Evolutionary conservation across 345 rosid genomes (phyloP).

Genomic region (Arabidopsis suecica): DNA sequence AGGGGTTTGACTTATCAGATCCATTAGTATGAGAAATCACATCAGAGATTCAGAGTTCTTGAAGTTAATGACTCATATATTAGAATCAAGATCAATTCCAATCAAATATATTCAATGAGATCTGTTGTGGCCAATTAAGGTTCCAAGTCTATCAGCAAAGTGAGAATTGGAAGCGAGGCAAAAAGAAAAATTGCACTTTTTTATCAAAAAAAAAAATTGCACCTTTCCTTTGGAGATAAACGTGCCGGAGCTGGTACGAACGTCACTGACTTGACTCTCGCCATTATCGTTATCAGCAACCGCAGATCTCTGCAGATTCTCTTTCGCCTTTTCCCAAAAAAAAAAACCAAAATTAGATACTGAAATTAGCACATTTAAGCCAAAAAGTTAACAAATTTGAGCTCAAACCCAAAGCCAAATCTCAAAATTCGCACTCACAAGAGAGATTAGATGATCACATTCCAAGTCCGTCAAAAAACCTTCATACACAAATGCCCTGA

Average conservation of each 20-base stretch:
- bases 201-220: not conserved
- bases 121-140: not conserved
- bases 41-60: not conserved
- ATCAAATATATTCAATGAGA: constrained; percentile 3
- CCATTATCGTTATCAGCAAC: constrained; percentile 92
- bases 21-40: constrained; percentile 13
- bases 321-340: constrained; percentile 61
- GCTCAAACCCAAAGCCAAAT: constrained; percentile 2
- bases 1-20: constrained; percentile 6
- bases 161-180: not conserved
- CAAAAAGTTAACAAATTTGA: constrained; percentile 17
- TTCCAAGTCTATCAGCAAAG: constrained; percentile 1
- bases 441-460: constrained; percentile 93
- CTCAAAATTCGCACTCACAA: constrained; percentile 52
- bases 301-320: constrained; percentile 91
- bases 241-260: constrained; percentile 95
- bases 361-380: not conserved
- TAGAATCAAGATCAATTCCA: constrained; percentile 7
- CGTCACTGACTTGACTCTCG: constrained; percentile 81
- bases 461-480: constrained; percentile 91
- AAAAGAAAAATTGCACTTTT: constrained; percentile 55
- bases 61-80: not conserved
- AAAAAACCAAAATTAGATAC: constrained; percentile 18
- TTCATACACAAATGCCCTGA: constrained; percentile 90
- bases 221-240: constrained; percentile 92